These are phyloP conservation scores for Tetraselmis chui DNA, from an alignment of 139 green algal species.

Conservation along the genomic window DNA sequence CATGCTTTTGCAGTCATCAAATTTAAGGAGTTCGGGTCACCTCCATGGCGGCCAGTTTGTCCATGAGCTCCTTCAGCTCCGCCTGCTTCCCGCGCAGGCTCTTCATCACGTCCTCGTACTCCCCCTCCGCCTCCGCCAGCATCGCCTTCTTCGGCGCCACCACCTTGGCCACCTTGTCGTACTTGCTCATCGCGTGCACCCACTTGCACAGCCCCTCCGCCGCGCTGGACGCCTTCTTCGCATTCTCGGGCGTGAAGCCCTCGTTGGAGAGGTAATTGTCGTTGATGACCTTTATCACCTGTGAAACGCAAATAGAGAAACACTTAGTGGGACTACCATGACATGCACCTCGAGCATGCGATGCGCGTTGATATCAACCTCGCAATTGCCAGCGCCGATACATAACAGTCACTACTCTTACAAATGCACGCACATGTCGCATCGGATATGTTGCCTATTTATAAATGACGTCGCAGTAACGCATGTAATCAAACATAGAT, in stretches of 20 bases:
- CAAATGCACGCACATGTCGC: too few species aligned
- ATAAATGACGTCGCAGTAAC: too few species aligned
- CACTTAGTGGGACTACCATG: too few species aligned
- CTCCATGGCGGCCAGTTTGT: slow-evolving; percentile 69
- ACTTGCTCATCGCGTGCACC: slow-evolving; percentile 71
- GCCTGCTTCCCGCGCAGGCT: slow-evolving; percentile 63
- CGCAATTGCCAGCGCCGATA: too few species aligned
- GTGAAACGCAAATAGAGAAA: too few species aligned
- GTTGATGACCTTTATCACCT: slow-evolving; percentile 56
- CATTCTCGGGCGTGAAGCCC: slow-evolving; percentile 62
- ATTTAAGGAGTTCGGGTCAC: too few species aligned
- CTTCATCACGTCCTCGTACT: slow-evolving; percentile 61
- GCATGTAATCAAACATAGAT: too few species aligned
- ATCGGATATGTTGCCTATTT: slow-evolving; percentile 25
- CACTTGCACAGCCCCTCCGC: slow-evolving; percentile 72
- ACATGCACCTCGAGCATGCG: too few species aligned
- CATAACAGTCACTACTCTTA: too few species aligned
- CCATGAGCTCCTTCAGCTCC: slow-evolving; percentile 51
- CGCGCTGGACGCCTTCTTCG: slow-evolving; percentile 52
- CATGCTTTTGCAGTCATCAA: too few species aligned
- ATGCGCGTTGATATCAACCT: too few species aligned
- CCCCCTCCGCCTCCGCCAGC: slow-evolving; percentile 54
- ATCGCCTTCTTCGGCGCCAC: slow-evolving; percentile 70
- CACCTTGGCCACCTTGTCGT: slow-evolving; percentile 68
- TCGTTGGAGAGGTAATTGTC: slow-evolving; percentile 54